phyloP scores from a whole-genome alignment of 1,284 basidiomycete genomes.

The Fomes fomentarius region DNA sequence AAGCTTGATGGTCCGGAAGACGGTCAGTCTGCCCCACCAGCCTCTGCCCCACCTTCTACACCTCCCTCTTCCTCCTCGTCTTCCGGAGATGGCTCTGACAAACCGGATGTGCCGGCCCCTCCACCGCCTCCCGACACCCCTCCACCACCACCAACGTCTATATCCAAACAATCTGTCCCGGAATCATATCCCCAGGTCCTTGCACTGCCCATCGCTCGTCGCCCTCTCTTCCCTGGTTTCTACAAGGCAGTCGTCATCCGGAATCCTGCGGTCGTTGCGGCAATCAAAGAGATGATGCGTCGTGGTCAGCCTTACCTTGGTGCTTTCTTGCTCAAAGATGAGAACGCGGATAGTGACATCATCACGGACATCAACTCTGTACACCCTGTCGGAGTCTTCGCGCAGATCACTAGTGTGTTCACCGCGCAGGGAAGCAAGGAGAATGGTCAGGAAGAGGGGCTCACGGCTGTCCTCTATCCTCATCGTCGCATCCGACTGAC shows the following conservation, averaged over 20 bases:
- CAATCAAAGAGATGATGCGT: constrained; percentile 96
- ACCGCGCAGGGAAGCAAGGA: constrained; percentile 52
- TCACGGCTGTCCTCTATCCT: constrained; percentile 96
- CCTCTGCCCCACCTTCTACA: constrained; percentile 31
- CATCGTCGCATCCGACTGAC: constrained; percentile 93
- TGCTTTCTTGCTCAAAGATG: constrained; percentile 96
- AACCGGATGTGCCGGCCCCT: constrained; percentile 34
- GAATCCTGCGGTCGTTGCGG: constrained; percentile 90
- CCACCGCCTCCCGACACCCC: constrained; percentile 39
- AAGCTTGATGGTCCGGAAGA: constrained; percentile 31
- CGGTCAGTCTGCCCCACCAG: constrained; percentile 30
- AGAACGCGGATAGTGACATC: constrained; percentile 90
- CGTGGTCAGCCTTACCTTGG: constrained; percentile 98
- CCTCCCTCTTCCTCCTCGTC: constrained; percentile 32
- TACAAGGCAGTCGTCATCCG: constrained; percentile 96
- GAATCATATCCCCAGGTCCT: constrained; percentile 94
- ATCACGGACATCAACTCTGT: constrained; percentile 90
- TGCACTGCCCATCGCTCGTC: constrained; percentile 93
- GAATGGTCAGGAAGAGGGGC: constrained; percentile 78
- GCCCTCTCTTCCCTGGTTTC: constrained; percentile 96
- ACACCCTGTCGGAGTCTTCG: constrained; percentile 95
- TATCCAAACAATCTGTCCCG: constrained; percentile 83
- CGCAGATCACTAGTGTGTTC: constrained; percentile 96
- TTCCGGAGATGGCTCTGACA: constrained; percentile 35
- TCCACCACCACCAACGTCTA: constrained; percentile 52